Evolutionary conservation across 805 yeast species (phyloP), one percentile per base, ranked within the genome.

Genomic region (Pichia nakasei): DNA sequence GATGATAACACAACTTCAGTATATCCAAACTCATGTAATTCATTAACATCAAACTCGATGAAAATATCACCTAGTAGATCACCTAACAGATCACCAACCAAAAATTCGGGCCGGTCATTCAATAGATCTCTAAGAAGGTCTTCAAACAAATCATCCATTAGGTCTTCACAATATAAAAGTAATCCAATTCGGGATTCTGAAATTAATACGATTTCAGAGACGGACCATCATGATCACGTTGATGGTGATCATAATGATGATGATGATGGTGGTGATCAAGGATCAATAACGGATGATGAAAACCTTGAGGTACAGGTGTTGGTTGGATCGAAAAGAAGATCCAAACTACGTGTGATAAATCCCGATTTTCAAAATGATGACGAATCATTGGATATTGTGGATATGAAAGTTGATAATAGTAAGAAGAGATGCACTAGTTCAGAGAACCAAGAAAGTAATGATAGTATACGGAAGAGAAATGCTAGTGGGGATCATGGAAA

Each of bases 281-380:
- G 36, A 19, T 17, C 39, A 2, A 39, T 36, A 7, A 34, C 21
- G 21, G 70, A 66, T 32, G 68, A 69, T 19, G 61, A 70, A 18
- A 65, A 68, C 26, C 55, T 80, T 50, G 88, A 82, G 49, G 89
- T 80, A 2, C 89, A 82, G 58, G 82, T 82, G 9, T 60, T 82
- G 47, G 87, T 82, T 8, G 75, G 83, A 47, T 76, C 84, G 15
- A 76, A 75, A 54, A 65, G 87, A 51, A 64, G 85, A 46, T 70
- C 82, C 1, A 70, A 72, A 42, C 63, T 82, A 37, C 59, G 82
- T 31, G 76, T 82, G 32, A 69, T 76, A 38, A 82, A 82, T 53
- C 89, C 89, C 0, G 83, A 76, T 51, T 37, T 35, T 1, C 38
- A 36, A 11, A 41, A 41, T 13, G 32, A 33, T 13, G 5, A 15